Base-by-base conservation (phyloP, 306 rosid species). In the Vachellia pachyceras region DNA sequence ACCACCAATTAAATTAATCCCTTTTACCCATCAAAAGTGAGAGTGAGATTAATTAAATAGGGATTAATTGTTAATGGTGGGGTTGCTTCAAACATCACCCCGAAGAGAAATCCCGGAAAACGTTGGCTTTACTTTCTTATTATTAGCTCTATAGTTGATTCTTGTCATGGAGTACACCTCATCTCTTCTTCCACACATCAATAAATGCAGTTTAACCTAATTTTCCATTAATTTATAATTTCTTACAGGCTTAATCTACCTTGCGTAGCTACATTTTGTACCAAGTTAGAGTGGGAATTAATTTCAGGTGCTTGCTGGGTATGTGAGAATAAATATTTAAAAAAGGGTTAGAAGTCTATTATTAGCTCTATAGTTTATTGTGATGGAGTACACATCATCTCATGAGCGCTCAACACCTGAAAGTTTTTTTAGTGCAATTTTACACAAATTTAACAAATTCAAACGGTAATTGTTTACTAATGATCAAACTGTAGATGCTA, bases 151-250 rank as follows among this genome's bases (percentile, higher is more conserved):
- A 17, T 61, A 12, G 10, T 79, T 69, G 79, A 77, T 85, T 58
- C 74, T 78, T 80, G 76, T 84, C 83, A 78, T 86, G 88, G 84
- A 86, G 69, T 86, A 86, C 91, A 87, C 90, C 49, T 86, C 89
- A 82, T 76, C 73, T 77, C 67, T 44, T 77, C 69, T 33, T 11
- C 33, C 33, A 29, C 33, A 73, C 68, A 36, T 7, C 0, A 71
- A 67, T 3, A 72, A 79, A n/a, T 55, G 25, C 64, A 42, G 7
- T 65, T 77, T 75, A 66, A 83, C 88, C 85, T 86, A 79, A 85
- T 83, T 73, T 79, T 79, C 33, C 39, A 73, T 71, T 8, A 54
- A 29, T 80, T 61, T 64, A 66, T 50, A 17, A 15, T 54, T 54
- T 54, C 60, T 54, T 18, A 49, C 3, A 15, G n/a, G 55, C 14